Base-by-base conservation (phyloP, 75 land plant species). In the Cryptomeria japonica region DNA sequence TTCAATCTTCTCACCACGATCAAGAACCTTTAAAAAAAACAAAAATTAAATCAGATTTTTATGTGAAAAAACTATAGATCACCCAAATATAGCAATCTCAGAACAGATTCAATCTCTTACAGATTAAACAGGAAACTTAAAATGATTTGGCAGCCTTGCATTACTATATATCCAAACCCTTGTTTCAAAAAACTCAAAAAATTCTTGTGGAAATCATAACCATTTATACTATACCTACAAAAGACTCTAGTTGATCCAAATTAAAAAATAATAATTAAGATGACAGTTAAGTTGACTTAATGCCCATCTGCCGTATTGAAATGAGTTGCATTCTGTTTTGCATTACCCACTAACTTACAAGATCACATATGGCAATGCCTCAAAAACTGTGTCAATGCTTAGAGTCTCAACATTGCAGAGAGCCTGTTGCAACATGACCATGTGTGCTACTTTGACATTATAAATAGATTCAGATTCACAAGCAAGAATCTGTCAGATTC, bases 1-100 rank as follows among this genome's bases (percentile, higher is more conserved):
- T 87, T 96, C 97, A 86, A 96, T 96, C 89, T 96, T 96, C 91
- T 96, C 96, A 9, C 96, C 95, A 70, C 95, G 94, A 85, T 94
- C 96, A 86, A 94, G 91, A 84, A 95, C 96, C 95, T 95, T 76
- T 41, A 83, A 39, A 80, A 87, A 18, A 80, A 85, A 8, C 77
- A 70, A 64, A 53, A 47, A 47, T 18, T 76, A 6, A 3, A 76
- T 31, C 12, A 31, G 22, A 86, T 10, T 8, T 31, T 8, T 1
- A 38, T 0, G 32, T 58, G 41, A 87, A 72, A 64, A 84, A 84
- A 46, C 8, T n/a, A 64, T 22, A 64, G 6, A 64, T 64, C 28
- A 75, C 38, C 37, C 14, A 12, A 75, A 75, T 34, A 34, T 13
- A 25, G 34, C 34, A 75, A 75, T 75, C 34, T 72, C 32, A 32